Percentiles rank a stretch among this genome's conserved stretches.
phyloP scores from a whole-genome alignment of 306 rosid species.

The Vigna hirtella region DNA sequence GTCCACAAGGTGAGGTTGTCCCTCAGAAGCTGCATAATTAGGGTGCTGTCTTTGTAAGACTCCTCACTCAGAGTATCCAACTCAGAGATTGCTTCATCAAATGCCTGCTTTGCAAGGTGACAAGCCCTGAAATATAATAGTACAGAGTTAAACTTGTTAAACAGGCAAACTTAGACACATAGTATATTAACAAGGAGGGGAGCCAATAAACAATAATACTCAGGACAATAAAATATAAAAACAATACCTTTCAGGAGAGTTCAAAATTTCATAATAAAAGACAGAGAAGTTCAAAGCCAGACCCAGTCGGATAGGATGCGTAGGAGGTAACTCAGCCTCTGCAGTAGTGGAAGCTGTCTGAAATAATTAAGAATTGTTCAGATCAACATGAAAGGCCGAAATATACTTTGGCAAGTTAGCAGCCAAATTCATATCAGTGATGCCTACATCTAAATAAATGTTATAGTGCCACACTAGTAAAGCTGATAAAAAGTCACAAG shows the following conservation, averaged over 20 bases:
- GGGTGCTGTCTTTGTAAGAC: slow-evolving; percentile 74
- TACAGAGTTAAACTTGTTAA: slow-evolving; percentile 19
- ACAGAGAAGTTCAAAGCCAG: slow-evolving; percentile 78
- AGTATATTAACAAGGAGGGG: background rate
- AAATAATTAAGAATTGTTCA: slow-evolving; percentile 30
- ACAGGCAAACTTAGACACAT: slow-evolving; percentile 2
- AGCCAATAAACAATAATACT: background rate
- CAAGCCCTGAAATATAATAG: slow-evolving; percentile 58
- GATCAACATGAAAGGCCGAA: slow-evolving; percentile 12
- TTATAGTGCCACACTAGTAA: slow-evolving; percentile 9
- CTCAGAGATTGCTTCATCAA: slow-evolving; percentile 75
- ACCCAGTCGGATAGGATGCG: slow-evolving; percentile 73
- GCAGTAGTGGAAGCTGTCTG: slow-evolving; percentile 62
- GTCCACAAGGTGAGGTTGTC: slow-evolving; percentile 82
- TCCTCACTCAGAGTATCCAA: slow-evolving; percentile 69
- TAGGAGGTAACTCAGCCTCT: slow-evolving; percentile 65
- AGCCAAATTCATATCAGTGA: background rate
- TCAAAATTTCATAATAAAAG: slow-evolving; percentile 76
- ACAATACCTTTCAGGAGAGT: slow-evolving; percentile 73
- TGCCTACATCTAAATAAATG: slow-evolving; percentile 26
- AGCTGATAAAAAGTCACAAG: background rate
- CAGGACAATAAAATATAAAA: background rate
- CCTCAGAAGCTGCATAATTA: slow-evolving; percentile 78
- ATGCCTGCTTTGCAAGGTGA: slow-evolving; percentile 72
- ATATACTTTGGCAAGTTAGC: background rate